Evolutionary conservation across 805 yeast species (phyloP), one percentile per base, ranked within the genome.

Genomic region (Yamadazyma laniorum): DNA sequence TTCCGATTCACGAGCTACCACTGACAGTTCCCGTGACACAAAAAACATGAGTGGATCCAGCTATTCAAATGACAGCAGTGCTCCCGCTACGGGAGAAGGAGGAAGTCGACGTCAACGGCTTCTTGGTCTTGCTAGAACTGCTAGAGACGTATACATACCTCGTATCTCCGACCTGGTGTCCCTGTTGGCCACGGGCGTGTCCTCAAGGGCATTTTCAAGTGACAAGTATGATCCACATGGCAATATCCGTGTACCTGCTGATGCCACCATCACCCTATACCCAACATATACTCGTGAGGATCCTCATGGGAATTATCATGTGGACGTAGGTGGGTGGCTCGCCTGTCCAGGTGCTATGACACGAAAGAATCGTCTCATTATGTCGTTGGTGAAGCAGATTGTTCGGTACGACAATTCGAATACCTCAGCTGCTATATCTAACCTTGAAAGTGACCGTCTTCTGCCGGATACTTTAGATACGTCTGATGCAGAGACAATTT

Each of bases 271-370:
- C n/a, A 58, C 77, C 2, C 59, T 82, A 5, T 61, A 57, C 31
- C 72, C 73, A 2, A 55, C 67, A 1, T 67, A 66, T 45, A 59
- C 73, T 2, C 48, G 66, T 8, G 36, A 44, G n/a, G 42, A 49
- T 23, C 56, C 50, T 6, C 41, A 38, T 15, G 35, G 29, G 2
- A 21, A 19, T 4, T 68, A 65, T 35, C 77, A 67, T 45, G 74
- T 74, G 27, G 78, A 79, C 25, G 77, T 90, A 3, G 71, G 85
- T 30, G 96, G 96, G 5, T 77, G 85, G 74, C 63, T 84, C 18
- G 70, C 77, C 8, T 70, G 85, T 29, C 87, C 89, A 0, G 95
- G 95, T 1, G 65, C 74, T 6, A 74, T 79, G 69, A 74, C 76
- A 21, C 67, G 95, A 29, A 87, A 83, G 52, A 87, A 88, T 58